Percentiles rank a stretch among this genome's conserved stretches.
These are phyloP conservation scores for Stagonosporopsis tanaceti DNA, from an alignment of 2,329 filamentous ascomycete genomes.

Conservation along the genomic window DNA sequence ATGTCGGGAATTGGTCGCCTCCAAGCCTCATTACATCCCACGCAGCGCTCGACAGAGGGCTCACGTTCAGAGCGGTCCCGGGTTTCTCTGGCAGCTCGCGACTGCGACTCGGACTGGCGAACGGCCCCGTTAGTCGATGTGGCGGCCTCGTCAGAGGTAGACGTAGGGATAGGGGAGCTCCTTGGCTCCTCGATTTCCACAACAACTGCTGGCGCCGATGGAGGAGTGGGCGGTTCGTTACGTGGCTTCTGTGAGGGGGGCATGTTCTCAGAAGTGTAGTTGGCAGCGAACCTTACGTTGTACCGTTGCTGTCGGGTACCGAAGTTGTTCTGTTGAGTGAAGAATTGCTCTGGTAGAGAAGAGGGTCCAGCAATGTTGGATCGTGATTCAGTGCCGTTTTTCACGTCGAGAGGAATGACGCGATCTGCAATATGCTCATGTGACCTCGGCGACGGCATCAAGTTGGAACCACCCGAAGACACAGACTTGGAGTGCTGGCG, in stretches of 20 bases:
- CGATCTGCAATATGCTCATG: slow-evolving; percentile 22
- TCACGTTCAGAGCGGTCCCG: slow-evolving; percentile 19
- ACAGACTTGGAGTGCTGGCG: slow-evolving; percentile 18
- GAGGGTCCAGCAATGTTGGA: slow-evolving; percentile 19
- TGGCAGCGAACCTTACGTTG: slow-evolving; percentile 38
- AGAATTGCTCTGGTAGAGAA: slow-evolving; percentile 12
- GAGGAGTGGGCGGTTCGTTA: slow-evolving; percentile 23
- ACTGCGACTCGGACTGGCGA: slow-evolving; percentile 13
- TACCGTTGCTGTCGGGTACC: slow-evolving; percentile 34
- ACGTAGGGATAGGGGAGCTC: slow-evolving; percentile 11
- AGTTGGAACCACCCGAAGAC: slow-evolving; percentile 1
- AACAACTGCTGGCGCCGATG: slow-evolving; percentile 10
- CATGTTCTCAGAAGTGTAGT: slow-evolving; percentile 32
- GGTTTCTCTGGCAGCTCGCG: slow-evolving; percentile 7
- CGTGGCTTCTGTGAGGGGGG: slow-evolving; percentile 28
- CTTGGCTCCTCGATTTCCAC: slow-evolving; percentile 17
- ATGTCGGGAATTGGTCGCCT: slow-evolving; percentile 27
- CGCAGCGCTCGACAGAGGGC: slow-evolving; percentile 31
- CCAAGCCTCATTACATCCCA: slow-evolving; percentile 32
- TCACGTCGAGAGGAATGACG: slow-evolving; percentile 7
- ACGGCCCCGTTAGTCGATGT: slow-evolving; percentile 5
- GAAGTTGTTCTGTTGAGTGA: slow-evolving; percentile 19
- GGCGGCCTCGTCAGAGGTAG: slow-evolving; percentile 19
- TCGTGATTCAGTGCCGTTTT: slow-evolving; percentile 12
- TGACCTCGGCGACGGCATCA: slow-evolving; percentile 18